Conservation (phyloP, 306 rosid genomes). For the Prunus padus region DNA sequence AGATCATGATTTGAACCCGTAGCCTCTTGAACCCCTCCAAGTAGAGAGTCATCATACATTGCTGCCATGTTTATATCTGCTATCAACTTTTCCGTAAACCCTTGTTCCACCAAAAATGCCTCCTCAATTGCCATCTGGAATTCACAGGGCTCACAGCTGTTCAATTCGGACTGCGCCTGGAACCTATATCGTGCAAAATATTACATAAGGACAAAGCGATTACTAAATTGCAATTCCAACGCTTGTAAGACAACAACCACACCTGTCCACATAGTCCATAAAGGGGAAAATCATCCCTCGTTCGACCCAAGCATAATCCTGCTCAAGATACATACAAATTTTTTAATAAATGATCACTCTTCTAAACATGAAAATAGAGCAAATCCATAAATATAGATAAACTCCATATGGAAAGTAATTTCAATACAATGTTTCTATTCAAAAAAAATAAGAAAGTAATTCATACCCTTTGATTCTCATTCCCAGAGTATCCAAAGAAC, state of each 20-base stretch:
- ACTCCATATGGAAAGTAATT: conserved; percentile 21
- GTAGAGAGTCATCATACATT: conserved; percentile 56
- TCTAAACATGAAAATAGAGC: conserved; percentile 12
- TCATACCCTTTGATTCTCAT: conserved; percentile 77
- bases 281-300: conserved; percentile 89
- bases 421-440: no score
- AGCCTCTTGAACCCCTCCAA: conserved; percentile 58
- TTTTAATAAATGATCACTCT: conserved; percentile 31
- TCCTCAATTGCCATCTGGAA: conserved; percentile 92
- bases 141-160: conserved; percentile 54
- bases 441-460: no score
- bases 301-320: conserved; percentile 99
- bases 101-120: conserved; percentile 92
- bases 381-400: conserved; percentile 14
- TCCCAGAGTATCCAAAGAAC: conserved; percentile 90
- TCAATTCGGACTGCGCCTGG: conserved; percentile 75
- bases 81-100: conserved; percentile 84
- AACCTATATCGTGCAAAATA: conserved; percentile 57
- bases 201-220: conserved; percentile 26
- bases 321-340: conserved; percentile 40
- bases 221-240: conserved; percentile 13
- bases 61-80: conserved; percentile 94
- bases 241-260: conserved; percentile 20
- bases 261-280: conserved; percentile 83
- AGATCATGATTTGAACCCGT: conserved; percentile 71